Evolutionary conservation across 2,329 filamentous ascomycete genomes (phyloP).

Genomic region (Botryosphaeria dothidea): DNA sequence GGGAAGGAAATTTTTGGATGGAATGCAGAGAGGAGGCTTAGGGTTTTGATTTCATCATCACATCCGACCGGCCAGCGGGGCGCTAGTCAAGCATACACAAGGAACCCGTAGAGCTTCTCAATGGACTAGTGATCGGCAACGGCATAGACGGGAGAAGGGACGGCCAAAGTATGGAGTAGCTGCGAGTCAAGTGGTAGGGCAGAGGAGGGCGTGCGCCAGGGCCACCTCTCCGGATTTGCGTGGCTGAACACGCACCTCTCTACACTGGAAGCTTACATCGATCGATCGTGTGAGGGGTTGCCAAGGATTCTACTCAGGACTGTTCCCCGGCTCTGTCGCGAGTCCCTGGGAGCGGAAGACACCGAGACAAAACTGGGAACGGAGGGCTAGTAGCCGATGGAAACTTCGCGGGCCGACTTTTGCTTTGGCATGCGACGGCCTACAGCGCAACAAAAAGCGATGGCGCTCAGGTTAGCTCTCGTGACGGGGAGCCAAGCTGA

Average conservation of each 20-base stretch:
- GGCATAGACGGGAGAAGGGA: background rate
- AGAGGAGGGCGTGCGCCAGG: background rate
- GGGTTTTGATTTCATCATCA: constrained; percentile 8
- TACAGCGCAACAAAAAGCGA: background rate
- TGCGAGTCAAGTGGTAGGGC: background rate
- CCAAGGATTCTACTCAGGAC: background rate
- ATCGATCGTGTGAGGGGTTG: background rate
- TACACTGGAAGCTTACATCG: background rate
- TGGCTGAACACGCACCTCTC: background rate
- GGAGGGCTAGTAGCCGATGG: background rate
- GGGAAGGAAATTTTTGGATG: background rate
- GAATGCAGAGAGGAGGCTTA: background rate
- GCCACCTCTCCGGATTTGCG: background rate
- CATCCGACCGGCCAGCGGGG: background rate
- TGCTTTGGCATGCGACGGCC: background rate
- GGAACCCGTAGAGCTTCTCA: background rate
- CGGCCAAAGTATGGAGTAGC: constrained; percentile 1
- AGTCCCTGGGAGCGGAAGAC: background rate
- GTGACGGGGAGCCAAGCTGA: background rate
- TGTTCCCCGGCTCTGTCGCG: background rate
- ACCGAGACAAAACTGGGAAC: background rate
- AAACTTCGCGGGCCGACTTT: background rate
- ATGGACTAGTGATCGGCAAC: background rate
- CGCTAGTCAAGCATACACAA: background rate
- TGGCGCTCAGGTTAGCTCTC: background rate